phyloP scores from a whole-genome alignment of 352 stramenopile species.

The Nothophytophthora sp. region DNA sequence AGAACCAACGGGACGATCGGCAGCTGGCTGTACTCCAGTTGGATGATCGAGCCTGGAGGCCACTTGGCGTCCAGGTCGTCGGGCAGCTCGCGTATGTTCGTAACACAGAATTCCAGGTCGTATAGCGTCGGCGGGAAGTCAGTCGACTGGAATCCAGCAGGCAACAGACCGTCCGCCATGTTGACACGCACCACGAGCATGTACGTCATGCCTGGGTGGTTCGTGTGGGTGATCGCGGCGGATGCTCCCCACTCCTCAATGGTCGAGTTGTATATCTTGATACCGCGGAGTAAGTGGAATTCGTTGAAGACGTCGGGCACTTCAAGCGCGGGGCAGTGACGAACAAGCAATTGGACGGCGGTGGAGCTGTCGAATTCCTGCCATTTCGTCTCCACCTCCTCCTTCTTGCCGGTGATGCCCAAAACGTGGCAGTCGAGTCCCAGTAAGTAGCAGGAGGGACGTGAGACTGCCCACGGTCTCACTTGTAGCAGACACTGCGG shows the following conservation, averaged over 20 bases:
- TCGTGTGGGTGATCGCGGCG: constrained; percentile 15
- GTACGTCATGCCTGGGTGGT: constrained; percentile 25
- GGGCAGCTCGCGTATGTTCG: constrained; percentile 36
- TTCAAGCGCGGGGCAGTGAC: constrained; percentile 31
- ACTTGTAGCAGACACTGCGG: constrained; percentile 32
- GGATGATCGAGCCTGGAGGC: constrained; percentile 15
- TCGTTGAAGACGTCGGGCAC: constrained; percentile 22
- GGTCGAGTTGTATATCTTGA: constrained; percentile 48
- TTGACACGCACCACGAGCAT: constrained; percentile 36
- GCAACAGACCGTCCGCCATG: constrained; percentile 31
- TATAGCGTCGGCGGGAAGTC: constrained; percentile 31
- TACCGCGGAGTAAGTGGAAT: constrained; percentile 23
- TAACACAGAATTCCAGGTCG: constrained; percentile 42
- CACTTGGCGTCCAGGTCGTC: constrained; percentile 37
- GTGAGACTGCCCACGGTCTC: constrained; percentile 27
- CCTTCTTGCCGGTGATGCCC: constrained; percentile 11
- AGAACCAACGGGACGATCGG: constrained; percentile 13
- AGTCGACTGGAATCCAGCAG: constrained; percentile 27
- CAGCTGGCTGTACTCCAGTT: constrained; percentile 27
- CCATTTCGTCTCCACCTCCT: constrained; percentile 14
- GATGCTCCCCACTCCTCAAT: constrained; percentile 25
- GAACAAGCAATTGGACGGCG: constrained; percentile 30
- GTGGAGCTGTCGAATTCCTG: constrained; percentile 26
- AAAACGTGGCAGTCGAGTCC: constrained; percentile 27
- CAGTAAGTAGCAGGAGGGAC: constrained; percentile 34